Conservation (phyloP, 306 rosid species). For the Cicer judaicum region DNA sequence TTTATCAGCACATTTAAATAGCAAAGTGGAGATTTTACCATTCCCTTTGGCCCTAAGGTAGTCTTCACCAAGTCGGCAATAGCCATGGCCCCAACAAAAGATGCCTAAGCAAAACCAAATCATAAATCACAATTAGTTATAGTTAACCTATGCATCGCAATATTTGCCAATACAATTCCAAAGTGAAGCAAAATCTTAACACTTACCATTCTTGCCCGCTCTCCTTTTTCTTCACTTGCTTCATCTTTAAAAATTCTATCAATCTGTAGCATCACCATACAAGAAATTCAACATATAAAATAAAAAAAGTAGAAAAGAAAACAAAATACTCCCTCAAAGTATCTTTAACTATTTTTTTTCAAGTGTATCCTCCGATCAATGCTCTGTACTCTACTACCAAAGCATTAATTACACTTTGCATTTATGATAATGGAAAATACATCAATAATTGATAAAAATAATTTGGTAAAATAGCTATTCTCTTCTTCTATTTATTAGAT, state of each 20-base stretch:
- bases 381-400: too few relatives aligned
- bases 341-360: too few relatives aligned
- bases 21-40: constrained; percentile 57
- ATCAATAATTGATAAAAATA: too few relatives aligned
- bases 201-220: constrained; percentile 94
- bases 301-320: too few relatives aligned
- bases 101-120: constrained; percentile 60
- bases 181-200: neutral
- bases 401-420: too few relatives aligned
- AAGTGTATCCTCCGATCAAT: too few relatives aligned
- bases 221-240: constrained; percentile 96
- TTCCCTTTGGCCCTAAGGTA: constrained; percentile 94
- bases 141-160: neutral
- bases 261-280: constrained; percentile 51
- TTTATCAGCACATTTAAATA: neutral
- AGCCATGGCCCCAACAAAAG: constrained; percentile 94
- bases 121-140: constrained; percentile 3
- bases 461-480: too few relatives aligned
- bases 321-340: neutral
- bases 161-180: neutral
- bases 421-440: too few relatives aligned
- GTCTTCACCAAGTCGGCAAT: constrained; percentile 96
- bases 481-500: too few relatives aligned
- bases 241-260: constrained; percentile 87
- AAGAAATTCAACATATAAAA: constrained; percentile 3